Conservation (phyloP, 371 early-diverging fungal genomes). For the Haplosporangium sp. region DNA sequence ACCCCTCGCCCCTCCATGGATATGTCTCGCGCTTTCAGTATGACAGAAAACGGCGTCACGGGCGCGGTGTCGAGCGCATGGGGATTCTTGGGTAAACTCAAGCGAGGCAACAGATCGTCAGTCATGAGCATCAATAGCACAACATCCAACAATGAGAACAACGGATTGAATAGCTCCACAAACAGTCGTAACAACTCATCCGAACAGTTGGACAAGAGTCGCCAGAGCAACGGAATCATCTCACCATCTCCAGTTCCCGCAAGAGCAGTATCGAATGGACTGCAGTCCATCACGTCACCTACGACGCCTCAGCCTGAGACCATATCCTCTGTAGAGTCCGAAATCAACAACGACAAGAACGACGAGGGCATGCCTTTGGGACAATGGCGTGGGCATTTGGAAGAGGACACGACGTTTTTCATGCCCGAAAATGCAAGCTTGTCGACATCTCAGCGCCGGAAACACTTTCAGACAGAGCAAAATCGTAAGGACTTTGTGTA, state of each 20-base stretch:
- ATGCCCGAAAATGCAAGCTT: conserved; percentile 22
- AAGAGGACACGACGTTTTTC: conserved; percentile 54
- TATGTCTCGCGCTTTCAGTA: conserved; percentile 26
- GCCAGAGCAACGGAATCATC: conserved; percentile 1
- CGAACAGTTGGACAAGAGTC: conserved; percentile 35
- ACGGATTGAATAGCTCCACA: conserved; percentile 6
- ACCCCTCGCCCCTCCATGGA: conserved; percentile 46
- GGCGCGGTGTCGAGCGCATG: conserved; percentile 43
- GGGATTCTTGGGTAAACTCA: conserved; percentile 51
- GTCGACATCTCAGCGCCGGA: conserved; percentile 59
- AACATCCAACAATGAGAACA: conserved; percentile 14
- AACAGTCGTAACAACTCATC: conserved; percentile 19
- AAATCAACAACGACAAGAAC: conserved; percentile 15
- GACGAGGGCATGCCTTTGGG: conserved; percentile 32
- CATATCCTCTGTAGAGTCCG: conserved; percentile 13
- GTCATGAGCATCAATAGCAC: conserved; percentile 29
- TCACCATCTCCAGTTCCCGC: neutral
- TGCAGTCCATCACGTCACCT: conserved; percentile 2
- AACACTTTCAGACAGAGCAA: conserved; percentile 68
- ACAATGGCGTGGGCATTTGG: conserved; percentile 35
- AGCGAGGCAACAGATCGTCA: conserved; percentile 39
- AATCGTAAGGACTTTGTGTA: conserved; percentile 65
- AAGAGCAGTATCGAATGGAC: neutral
- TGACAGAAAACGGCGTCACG: conserved; percentile 30
- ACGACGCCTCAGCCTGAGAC: conserved; percentile 42